Percentiles rank a stretch among this genome's conserved stretches.
Evolutionary conservation across 2,329 filamentous ascomycete genomes (phyloP).

Genomic region (Capronia coronata): DNA sequence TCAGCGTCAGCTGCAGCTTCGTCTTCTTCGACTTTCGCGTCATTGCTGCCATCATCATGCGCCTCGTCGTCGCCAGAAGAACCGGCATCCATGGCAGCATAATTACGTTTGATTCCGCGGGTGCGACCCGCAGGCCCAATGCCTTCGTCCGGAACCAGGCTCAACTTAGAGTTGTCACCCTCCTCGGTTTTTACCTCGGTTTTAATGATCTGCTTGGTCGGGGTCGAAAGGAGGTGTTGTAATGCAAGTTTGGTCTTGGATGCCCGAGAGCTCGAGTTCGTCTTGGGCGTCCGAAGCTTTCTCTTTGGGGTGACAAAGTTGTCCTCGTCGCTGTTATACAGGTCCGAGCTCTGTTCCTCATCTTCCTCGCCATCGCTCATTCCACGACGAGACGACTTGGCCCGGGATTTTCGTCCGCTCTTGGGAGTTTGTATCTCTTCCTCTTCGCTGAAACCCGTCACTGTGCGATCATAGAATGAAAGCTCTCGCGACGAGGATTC

Average conservation of each 20-base stretch:
- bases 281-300: background rate
- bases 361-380: constrained; percentile 17
- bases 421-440: background rate
- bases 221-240: background rate
- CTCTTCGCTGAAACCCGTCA: background rate
- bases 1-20: background rate
- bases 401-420: constrained; percentile 2
- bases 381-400: constrained; percentile 1
- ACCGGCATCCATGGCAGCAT: constrained; percentile 9
- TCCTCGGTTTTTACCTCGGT: constrained; percentile 56
- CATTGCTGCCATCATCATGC: background rate
- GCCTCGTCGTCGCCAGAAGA: constrained; percentile 4
- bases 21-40: background rate
- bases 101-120: constrained; percentile 22
- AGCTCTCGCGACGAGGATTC: background rate
- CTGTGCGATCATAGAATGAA: constrained; percentile 9
- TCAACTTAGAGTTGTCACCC: constrained; percentile 1
- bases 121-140: constrained; percentile 15
- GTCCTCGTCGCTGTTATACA: constrained; percentile 20
- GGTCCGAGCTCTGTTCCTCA: constrained; percentile 11
- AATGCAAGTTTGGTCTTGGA: constrained; percentile 5
- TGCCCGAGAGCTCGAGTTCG: background rate
- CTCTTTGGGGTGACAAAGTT: constrained; percentile 11
- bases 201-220: constrained; percentile 47
- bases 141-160: constrained; percentile 28